These are phyloP conservation scores for Ophiostoma sp. DNA, from an alignment of 2,329 filamentous ascomycete species.

Conservation along the genomic window DNA sequence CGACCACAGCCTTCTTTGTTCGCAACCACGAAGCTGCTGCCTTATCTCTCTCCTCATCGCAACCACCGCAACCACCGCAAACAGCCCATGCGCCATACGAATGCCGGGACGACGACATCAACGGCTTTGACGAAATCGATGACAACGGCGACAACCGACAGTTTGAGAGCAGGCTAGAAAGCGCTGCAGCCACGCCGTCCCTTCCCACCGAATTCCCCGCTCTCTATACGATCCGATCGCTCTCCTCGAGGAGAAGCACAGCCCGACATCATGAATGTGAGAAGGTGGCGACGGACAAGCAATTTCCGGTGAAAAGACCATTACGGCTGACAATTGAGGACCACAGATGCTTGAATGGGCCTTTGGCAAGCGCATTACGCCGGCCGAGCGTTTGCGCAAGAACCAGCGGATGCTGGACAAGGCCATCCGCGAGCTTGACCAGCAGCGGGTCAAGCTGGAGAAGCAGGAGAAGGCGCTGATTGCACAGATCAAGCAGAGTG, in stretches of 20 bases:
- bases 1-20: constrained; percentile 13
- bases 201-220: background rate
- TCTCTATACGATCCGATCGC: background rate
- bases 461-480: constrained; percentile 98
- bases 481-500: constrained; percentile 94
- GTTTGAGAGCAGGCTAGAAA: background rate
- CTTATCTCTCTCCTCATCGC: constrained; percentile 21
- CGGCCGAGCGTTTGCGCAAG: constrained; percentile 84
- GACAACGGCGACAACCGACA: background rate
- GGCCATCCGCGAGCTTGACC: constrained; percentile 92
- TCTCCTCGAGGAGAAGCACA: background rate
- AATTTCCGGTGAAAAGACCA: background rate
- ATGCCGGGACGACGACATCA: background rate
- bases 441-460: constrained; percentile 92
- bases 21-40: constrained; percentile 10
- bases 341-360: constrained; percentile 95
- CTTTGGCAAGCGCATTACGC: constrained; percentile 98
- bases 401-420: constrained; percentile 97
- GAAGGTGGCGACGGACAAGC: background rate
- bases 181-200: background rate
- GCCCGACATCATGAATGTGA: constrained; percentile 27
- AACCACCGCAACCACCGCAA: background rate
- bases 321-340: background rate
- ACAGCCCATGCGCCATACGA: background rate
- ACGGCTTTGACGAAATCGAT: background rate